phyloP scores from a whole-genome alignment of 257 asterid species.

The Echium plantagineum region DNA sequence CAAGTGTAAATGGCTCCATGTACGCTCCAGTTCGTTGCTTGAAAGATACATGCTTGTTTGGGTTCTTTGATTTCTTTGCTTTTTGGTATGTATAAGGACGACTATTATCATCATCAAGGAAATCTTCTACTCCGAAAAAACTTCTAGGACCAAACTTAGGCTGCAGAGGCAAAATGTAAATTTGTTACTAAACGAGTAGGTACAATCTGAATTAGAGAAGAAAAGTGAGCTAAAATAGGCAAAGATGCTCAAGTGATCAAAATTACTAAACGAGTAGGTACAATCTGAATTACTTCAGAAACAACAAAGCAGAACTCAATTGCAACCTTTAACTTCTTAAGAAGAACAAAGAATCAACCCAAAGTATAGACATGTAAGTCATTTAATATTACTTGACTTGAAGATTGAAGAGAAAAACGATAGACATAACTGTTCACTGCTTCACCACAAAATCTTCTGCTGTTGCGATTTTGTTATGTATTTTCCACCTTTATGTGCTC shows the following conservation, averaged over 20 bases:
- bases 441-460: too few relatives aligned
- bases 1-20: slow-evolving; percentile 93
- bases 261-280: neutral
- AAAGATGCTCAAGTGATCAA: neutral
- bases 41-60: slow-evolving; percentile 68
- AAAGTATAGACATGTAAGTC: too few relatives aligned
- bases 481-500: too few relatives aligned
- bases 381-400: too few relatives aligned
- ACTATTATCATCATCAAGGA: slow-evolving; percentile 76
- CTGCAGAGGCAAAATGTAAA: slow-evolving; percentile 28
- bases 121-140: slow-evolving; percentile 94
- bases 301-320: too few relatives aligned
- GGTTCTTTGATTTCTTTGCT: slow-evolving; percentile 70
- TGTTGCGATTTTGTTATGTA: too few relatives aligned
- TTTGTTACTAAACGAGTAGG: too few relatives aligned
- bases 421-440: too few relatives aligned
- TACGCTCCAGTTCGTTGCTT: slow-evolving; percentile 79
- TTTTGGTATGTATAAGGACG: slow-evolving; percentile 81
- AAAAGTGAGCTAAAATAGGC: neutral
- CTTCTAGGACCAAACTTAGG: slow-evolving; percentile 62
- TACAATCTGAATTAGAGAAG: too few relatives aligned
- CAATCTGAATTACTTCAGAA: neutral
- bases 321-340: too few relatives aligned
- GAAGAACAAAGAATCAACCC: too few relatives aligned
- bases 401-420: too few relatives aligned